These are phyloP conservation scores for Hypoxylon sp. DNA, from an alignment of 2,329 filamentous ascomycete genomes.

Conservation along the genomic window DNA sequence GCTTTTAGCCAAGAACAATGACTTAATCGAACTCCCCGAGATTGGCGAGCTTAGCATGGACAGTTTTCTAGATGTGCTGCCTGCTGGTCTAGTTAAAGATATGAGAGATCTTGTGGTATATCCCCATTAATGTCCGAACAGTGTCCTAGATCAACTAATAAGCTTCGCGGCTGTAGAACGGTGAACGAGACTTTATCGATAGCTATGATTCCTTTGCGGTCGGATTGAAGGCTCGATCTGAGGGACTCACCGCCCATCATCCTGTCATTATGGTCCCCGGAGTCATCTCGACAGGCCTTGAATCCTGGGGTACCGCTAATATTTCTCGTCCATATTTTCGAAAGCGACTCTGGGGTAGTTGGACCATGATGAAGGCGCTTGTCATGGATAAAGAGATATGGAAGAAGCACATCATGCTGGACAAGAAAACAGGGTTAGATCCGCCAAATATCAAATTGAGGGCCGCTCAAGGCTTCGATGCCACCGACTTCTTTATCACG, in stretches of 20 bases:
- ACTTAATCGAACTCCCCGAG: conserved; percentile 85
- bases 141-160: conserved; percentile 32
- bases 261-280: conserved; percentile 98
- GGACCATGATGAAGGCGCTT: conserved; percentile 98
- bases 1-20: conserved; percentile 90
- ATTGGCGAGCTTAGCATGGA: conserved; percentile 84
- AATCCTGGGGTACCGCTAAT: conserved; percentile 95
- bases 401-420: conserved; percentile 98
- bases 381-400: conserved; percentile 93
- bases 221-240: conserved; percentile 83
- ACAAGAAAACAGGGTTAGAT: conserved; percentile 91
- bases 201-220: conserved; percentile 96
- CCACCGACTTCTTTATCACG: conserved; percentile 93
- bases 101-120: conserved; percentile 86
- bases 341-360: conserved; percentile 95
- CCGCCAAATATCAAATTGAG: conserved; percentile 91
- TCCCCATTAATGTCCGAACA: conserved; percentile 43
- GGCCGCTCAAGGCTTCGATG: conserved; percentile 96
- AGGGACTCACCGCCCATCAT: conserved; percentile 86
- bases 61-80: conserved; percentile 86
- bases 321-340: conserved; percentile 91
- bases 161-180: conserved; percentile 69
- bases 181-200: conserved; percentile 85
- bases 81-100: conserved; percentile 87
- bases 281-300: conserved; percentile 95